These are phyloP conservation scores for Kondoa subrosea DNA, from an alignment of 768 basidiomycete species.

Conservation along the genomic window DNA sequence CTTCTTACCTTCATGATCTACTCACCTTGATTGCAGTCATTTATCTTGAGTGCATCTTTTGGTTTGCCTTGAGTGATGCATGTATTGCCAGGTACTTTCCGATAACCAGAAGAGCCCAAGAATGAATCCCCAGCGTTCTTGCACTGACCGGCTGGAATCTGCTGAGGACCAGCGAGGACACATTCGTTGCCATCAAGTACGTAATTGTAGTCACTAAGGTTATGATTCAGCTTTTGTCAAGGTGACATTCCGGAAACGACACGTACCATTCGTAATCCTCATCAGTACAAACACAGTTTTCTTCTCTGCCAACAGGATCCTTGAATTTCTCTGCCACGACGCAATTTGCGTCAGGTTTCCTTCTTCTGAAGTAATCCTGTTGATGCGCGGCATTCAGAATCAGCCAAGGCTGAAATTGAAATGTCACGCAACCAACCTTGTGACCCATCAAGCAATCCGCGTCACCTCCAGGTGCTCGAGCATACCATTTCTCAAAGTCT, in stretches of 20 bases:
- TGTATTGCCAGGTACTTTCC: conserved; percentile 80
- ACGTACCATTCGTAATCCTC: conserved; percentile 83
- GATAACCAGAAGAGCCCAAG: conserved; percentile 75
- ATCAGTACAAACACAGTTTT: conserved; percentile 63
- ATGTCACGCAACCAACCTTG: conserved; percentile 44
- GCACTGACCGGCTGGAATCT: conserved; percentile 62
- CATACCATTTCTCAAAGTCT: conserved; percentile 84
- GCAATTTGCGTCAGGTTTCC: conserved; percentile 67
- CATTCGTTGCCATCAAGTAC: conserved; percentile 58
- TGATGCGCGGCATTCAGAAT: background rate
- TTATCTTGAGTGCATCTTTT: conserved; percentile 54
- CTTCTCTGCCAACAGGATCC: conserved; percentile 64
- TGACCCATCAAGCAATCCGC: conserved; percentile 80
- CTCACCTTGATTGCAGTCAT: conserved; percentile 42
- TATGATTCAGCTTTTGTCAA: background rate
- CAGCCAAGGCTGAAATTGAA: background rate
- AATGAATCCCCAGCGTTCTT: conserved; percentile 46
- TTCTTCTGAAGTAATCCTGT: conserved; percentile 83
- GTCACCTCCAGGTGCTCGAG: conserved; percentile 39
- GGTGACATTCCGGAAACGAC: conserved; percentile 8
- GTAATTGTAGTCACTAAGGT: conserved; percentile 68
- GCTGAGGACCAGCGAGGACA: conserved; percentile 71
- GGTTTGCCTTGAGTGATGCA: conserved; percentile 46
- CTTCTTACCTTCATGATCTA: too few species aligned
- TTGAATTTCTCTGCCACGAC: conserved; percentile 78